Evolutionary conservation across 495 filamentous ascomycete species (phyloP).

Genomic region (Penicillium paxilli): DNA sequence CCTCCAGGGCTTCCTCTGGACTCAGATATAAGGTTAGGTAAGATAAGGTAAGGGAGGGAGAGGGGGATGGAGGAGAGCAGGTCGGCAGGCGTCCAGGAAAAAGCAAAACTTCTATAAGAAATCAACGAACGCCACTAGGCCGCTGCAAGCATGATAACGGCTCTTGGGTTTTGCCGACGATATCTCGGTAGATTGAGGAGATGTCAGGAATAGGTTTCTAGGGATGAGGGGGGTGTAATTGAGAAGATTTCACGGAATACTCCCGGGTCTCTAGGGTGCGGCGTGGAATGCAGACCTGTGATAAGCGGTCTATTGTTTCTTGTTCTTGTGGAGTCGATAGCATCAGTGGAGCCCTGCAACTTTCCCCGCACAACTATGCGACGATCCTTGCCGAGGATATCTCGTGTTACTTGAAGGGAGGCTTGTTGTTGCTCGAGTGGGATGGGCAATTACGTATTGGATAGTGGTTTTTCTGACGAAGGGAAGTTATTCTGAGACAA

Average conservation of each 20-base stretch:
- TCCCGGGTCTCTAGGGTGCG: background rate
- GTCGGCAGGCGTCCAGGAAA: background rate
- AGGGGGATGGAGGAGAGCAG: background rate
- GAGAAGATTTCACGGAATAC: too few relatives aligned
- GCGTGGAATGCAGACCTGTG: slow-evolving; percentile 10
- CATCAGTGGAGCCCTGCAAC: background rate
- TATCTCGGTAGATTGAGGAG: background rate
- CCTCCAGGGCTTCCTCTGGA: too few relatives aligned
- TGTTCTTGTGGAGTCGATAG: background rate
- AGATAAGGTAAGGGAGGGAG: background rate
- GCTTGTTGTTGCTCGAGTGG: background rate
- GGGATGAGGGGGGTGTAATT: too few relatives aligned
- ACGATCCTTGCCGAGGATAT: background rate
- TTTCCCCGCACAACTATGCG: slow-evolving; percentile 10
- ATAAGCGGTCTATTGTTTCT: slow-evolving; percentile 9
- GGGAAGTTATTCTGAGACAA: too few relatives aligned
- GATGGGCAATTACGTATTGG: background rate
- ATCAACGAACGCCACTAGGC: background rate
- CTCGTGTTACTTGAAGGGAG: background rate
- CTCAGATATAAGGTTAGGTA: background rate
- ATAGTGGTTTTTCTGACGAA: background rate
- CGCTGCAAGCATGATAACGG: background rate
- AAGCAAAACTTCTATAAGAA: background rate
- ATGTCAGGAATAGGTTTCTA: background rate
- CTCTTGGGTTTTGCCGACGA: background rate